Base-by-base conservation (phyloP, 208 protist species). In the Wallacemonas sp. region DNA sequence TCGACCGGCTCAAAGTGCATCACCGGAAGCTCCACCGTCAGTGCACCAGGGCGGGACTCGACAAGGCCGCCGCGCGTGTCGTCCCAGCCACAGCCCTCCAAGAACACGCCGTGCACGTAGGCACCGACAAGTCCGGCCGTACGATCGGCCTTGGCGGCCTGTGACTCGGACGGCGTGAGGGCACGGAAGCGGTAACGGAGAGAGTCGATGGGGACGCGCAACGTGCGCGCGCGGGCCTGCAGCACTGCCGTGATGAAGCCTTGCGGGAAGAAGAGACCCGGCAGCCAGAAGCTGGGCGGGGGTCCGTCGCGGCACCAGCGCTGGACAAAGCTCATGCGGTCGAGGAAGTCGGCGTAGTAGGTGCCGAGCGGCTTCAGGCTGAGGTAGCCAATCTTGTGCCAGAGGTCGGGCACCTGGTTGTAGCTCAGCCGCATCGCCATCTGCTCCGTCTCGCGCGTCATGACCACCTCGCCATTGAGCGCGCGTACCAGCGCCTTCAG, bases 191-290 rank as follows among this genome's bases (percentile, higher is more conserved):
- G 74, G 75, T 94, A 92, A 48, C 82, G 74, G 41, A 97, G 70
- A 14, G 84, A 84, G 70, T 97, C 93, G 76, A 97, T 96, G 5
- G 93, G 91, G 32, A 95, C 89, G 39, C 79, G 74, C 49, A 92
- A 82, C 26, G 81, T 74, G 25, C 93, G 82, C 54, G 88, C 95
- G 69, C 93, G 89, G 3, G 87, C 77, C 81, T 97, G 93, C 61
- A 97, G 73, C 20, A 97, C 74, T 50, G 82, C 91, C 11, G 91
- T 97, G 16, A 97, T 78, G 67, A 97, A 97, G 12, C 91, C 93
- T 61, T 97, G 98, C 11, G 98, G 97, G 74, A 99, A 99, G 86
- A 98, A 99, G 67, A 99, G 97, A 4, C 98, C 98, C 1, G 97
- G 95, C 26, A 99, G 87, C 96, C 96, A 99, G 81, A 96, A 99